A percentile compares a stretch with the other conserved stretches of the same genome.
These are phyloP conservation scores for Xerophyta viscosa DNA, from an alignment of 106 monocot species.

Conservation along the genomic window DNA sequence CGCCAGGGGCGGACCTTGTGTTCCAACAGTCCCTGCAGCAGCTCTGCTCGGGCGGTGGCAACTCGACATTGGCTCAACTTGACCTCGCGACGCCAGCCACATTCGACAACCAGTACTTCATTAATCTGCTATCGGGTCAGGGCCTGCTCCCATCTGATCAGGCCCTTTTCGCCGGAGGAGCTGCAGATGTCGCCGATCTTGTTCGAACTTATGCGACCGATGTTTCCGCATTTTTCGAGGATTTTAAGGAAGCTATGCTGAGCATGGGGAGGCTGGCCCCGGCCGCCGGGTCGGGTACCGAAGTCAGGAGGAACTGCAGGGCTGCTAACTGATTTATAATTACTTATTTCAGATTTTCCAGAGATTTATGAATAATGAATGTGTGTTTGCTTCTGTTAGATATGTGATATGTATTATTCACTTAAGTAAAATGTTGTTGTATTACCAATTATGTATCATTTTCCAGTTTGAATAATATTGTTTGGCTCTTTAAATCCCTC, in stretches of 20 bases:
- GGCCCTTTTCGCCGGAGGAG: conserved; percentile 17
- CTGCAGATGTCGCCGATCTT: conserved; percentile 17
- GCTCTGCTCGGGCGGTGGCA: conserved; percentile 48
- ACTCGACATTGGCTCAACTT: conserved; percentile 44
- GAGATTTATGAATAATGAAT: too few species aligned
- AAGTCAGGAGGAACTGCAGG: conserved; percentile 67
- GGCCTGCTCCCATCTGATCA: conserved; percentile 80
- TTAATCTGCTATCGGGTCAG: conserved; percentile 63
- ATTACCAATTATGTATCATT: too few species aligned
- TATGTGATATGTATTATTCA: too few species aligned
- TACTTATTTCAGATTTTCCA: too few species aligned
- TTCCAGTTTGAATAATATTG: too few species aligned
- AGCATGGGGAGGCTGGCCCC: conserved; percentile 66
- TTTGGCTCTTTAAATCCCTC: too few species aligned
- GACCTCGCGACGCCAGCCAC: conserved; percentile 63
- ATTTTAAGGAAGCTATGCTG: conserved; percentile 62
- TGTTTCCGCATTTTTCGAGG: conserved; percentile 44
- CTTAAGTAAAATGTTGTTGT: too few species aligned
- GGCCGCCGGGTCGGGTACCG: conserved; percentile 19
- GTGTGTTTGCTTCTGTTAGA: too few species aligned
- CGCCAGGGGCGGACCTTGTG: conserved; percentile 8
- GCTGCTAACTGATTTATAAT: conserved; percentile 38
- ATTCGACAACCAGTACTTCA: conserved; percentile 95
- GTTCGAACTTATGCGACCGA: conserved; percentile 56
- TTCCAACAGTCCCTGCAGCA: conserved; percentile 73